These are phyloP conservation scores for Scleroderma bovista DNA, from an alignment of 768 basidiomycete genomes.

Conservation along the genomic window DNA sequence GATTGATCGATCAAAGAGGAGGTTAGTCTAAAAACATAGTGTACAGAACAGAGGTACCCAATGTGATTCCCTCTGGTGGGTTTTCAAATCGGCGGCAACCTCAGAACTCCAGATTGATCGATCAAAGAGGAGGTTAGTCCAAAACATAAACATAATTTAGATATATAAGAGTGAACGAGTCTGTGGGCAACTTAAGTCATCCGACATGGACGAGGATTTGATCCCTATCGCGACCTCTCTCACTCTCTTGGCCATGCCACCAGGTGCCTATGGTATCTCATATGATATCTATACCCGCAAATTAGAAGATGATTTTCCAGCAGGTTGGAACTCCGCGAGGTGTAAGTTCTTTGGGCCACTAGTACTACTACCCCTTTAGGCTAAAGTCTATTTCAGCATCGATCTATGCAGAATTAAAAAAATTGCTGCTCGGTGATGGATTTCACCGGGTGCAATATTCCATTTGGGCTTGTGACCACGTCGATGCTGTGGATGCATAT, in stretches of 20 bases:
- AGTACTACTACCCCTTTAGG: neutral
- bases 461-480: neutral
- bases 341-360: neutral
- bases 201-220: too few species aligned
- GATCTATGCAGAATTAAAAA: neutral
- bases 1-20: too few species aligned
- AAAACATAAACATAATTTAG: too few species aligned
- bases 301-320: neutral
- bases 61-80: too few species aligned
- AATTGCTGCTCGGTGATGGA: neutral
- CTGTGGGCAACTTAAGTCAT: too few species aligned
- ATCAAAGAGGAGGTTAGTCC: too few species aligned
- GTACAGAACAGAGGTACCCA: too few species aligned
- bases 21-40: too few species aligned
- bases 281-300: neutral
- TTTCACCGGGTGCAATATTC: neutral
- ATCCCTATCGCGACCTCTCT: too few species aligned
- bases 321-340: neutral
- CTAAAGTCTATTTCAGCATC: neutral
- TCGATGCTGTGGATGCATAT: neutral
- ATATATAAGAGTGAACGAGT: too few species aligned
- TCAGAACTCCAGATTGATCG: too few species aligned
- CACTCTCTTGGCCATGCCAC: neutral
- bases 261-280: conserved; percentile 2
- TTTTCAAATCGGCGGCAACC: too few species aligned